Evolutionary conservation across 2,329 filamentous ascomycete genomes (phyloP).

Genomic region (Hypoxylon sp.): DNA sequence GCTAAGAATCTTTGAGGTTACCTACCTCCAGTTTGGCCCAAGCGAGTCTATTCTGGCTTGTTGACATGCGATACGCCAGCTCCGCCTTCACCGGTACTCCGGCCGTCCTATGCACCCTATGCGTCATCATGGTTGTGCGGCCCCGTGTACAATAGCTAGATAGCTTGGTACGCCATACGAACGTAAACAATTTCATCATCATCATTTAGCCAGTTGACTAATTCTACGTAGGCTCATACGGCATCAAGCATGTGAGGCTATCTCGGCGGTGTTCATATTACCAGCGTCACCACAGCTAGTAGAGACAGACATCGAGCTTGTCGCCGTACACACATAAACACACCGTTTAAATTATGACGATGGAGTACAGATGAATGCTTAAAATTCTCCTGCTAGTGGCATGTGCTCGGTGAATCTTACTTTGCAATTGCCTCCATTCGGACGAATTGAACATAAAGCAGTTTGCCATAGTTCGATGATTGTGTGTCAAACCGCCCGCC

Average conservation of each 20-base stretch:
- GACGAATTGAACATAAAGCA: neutral
- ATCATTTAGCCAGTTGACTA: neutral
- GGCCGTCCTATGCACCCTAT: too few relatives aligned
- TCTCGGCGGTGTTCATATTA: neutral
- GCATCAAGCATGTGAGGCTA: neutral
- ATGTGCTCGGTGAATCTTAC: neutral
- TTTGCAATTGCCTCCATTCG: neutral
- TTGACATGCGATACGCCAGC: too few relatives aligned
- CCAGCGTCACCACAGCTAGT: neutral
- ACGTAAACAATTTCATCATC: too few relatives aligned
- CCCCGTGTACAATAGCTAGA: too few relatives aligned
- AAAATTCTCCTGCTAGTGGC: neutral
- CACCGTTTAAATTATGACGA: neutral
- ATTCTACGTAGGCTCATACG: neutral
- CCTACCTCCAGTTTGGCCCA: neutral
- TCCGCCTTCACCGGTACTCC: too few relatives aligned
- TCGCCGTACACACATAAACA: neutral
- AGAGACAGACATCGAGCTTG: neutral
- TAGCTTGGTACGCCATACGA: too few relatives aligned
- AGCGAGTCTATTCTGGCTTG: neutral
- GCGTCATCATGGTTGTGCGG: too few relatives aligned
- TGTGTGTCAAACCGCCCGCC: conserved; percentile 17
- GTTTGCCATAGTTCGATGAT: conserved; percentile 14
- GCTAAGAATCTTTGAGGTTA: neutral
- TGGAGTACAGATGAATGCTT: neutral